Evolutionary conservation across 352 stramenopile species (phyloP), one percentile per base, ranked within the genome.

Genomic region (Plasmopara viticola): DNA sequence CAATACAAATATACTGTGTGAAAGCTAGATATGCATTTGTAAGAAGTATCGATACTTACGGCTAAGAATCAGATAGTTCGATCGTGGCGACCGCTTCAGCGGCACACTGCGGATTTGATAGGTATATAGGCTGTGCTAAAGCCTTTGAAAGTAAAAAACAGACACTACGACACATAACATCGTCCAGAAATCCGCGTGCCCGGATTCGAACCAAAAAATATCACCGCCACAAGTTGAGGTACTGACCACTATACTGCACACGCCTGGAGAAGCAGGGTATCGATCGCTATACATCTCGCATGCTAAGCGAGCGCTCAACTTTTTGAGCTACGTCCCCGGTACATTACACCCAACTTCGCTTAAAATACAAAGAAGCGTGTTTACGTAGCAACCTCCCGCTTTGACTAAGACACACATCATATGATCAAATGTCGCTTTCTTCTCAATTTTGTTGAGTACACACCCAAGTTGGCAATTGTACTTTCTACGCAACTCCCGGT

Each of bases 241-340:
- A 57, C 51, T 51, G 51, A 57, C 42, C 51, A 45, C 41, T 58
- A 48, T 58, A 52, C 51, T 58, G 37, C 50, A 56, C 39, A 57
- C 41, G 41, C 51, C 41, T 57, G 51, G 51, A 57, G 42, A 57
- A 57, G 51, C 51, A 57, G 51, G 41, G 51, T 57, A 57, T 57
- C 51, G 41, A 50, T 57, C 51, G 41, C 51, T 57, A 41, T 55
- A 55, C 48, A 28, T 55, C 48, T 55, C 40, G 29, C 40, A 49
- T 48, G 40, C 40, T 49, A n/a, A n/a, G n/a, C n/a, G n/a, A n/a
- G n/a, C n/a, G n/a, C n/a, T 53, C 47, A 44, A 53, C 47, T 34
- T 37, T 56, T 56, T 48, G 39, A 49, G 49, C 49, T 48, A 56
- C 49, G 44, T 56, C 49, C 49, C 29, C 33, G 9, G 2, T 14